Conservation (phyloP, 495 filamentous ascomycete genomes). For the Pyrenula massariospora region DNA sequence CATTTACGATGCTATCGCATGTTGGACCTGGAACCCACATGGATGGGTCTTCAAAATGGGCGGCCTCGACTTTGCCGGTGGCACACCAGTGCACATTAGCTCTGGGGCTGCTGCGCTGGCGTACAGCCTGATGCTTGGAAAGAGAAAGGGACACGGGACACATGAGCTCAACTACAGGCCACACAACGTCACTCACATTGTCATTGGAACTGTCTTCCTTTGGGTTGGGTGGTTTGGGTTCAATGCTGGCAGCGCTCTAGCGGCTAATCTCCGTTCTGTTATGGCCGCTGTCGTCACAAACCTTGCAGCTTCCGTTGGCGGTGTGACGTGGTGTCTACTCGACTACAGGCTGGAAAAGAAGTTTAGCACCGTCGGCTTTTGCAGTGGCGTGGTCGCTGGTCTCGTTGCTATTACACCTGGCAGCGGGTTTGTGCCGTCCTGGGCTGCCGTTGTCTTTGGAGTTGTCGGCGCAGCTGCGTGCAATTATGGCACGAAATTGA, state of each 20-base stretch:
- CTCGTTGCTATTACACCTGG: conserved; percentile 90
- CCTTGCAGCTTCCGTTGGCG: conserved; percentile 53
- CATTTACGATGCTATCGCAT: conserved; percentile 91
- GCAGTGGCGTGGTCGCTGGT: conserved; percentile 85
- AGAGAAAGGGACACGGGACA: conserved; percentile 71
- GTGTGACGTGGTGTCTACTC: conserved; percentile 89
- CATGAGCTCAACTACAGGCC: conserved; percentile 93
- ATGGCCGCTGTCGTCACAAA: conserved; percentile 49
- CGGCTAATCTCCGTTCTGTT: conserved; percentile 73
- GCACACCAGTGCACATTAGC: conserved; percentile 90
- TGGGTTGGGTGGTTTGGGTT: conserved; percentile 99
- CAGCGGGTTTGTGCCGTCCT: conserved; percentile 81
- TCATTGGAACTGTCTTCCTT: conserved; percentile 93
- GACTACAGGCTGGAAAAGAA: conserved; percentile 91
- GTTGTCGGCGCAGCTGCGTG: conserved; percentile 71
- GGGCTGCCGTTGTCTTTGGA: conserved; percentile 86
- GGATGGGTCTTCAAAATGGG: conserved; percentile 82
- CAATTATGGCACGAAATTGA: conserved; percentile 96
- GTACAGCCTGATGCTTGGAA: conserved; percentile 73
- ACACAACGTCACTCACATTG: conserved; percentile 95
- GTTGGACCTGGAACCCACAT: conserved; percentile 91
- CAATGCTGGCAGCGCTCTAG: conserved; percentile 87
- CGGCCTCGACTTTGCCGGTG: conserved; percentile 90
- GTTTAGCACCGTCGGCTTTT: conserved; percentile 96
- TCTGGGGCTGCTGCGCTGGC: conserved; percentile 86